Conservation (phyloP, 1,139 yeast genomes). For the Komagataea norvegica region DNA sequence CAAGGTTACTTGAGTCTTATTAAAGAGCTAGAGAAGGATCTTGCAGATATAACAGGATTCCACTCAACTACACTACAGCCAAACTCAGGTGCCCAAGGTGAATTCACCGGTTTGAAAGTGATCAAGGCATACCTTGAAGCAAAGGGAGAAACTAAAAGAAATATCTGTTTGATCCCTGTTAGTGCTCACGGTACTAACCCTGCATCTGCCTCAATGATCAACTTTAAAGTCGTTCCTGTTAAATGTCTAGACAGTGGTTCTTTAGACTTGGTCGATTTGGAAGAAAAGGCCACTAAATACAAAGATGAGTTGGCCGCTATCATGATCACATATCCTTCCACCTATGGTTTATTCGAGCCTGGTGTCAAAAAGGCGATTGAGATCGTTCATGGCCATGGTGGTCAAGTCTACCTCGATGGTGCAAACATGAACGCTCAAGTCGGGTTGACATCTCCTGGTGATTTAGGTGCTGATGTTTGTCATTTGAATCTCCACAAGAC, state of each 20-base stretch:
- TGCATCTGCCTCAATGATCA: conserved; percentile 97
- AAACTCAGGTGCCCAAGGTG: conserved; percentile 98
- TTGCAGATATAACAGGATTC: conserved; percentile 93
- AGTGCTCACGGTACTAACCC: conserved; percentile 99
- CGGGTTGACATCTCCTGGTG: conserved; percentile 96
- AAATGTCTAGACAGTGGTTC: conserved; percentile 85
- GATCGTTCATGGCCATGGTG: conserved; percentile 78
- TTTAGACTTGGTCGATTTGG: conserved; percentile 72
- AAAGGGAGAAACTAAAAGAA: conserved; percentile 65
- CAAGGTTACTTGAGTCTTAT: conserved; percentile 75
- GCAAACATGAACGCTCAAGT: conserved; percentile 99
- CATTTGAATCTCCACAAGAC: conserved; percentile 96
- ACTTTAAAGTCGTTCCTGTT: conserved; percentile 87
- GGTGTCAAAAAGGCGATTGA: conserved; percentile 82
- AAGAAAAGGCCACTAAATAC: conserved; percentile 67
- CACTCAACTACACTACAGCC: conserved; percentile 92
- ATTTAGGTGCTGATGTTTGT: conserved; percentile 97
- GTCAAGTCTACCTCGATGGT: conserved; percentile 96
- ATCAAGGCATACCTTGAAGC: conserved; percentile 74
- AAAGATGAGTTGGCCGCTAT: conserved; percentile 73
- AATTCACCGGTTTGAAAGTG: conserved; percentile 87
- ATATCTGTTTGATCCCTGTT: conserved; percentile 90
- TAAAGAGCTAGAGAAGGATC: conserved; percentile 72
- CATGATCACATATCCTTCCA: conserved; percentile 97
- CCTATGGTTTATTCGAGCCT: conserved; percentile 94